Conservation (phyloP, 2,329 filamentous ascomycete species). For the Cordyceps farinosa region DNA sequence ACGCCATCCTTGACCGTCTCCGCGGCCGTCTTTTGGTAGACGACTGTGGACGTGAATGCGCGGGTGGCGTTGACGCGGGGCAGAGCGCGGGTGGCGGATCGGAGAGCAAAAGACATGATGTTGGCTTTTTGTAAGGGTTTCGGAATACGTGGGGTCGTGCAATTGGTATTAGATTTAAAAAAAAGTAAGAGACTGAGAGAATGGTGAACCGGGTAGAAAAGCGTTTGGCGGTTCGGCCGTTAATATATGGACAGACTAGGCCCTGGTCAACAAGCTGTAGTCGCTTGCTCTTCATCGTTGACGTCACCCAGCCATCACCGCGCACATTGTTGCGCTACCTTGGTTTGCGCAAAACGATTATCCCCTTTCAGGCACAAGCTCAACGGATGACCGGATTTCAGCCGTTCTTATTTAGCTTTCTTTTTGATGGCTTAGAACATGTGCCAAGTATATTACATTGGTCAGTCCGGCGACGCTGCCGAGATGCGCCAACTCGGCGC, state of each 20-base stretch:
- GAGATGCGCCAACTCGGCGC: not conserved
- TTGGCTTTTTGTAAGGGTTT: conserved; percentile 12
- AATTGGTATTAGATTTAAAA: too few species aligned
- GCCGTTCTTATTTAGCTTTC: not conserved
- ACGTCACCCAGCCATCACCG: conserved; percentile 15
- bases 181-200: not conserved
- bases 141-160: too few species aligned
- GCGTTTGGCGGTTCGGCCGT: not conserved
- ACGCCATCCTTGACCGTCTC: conserved; percentile 57
- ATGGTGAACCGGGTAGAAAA: not conserved
- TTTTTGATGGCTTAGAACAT: not conserved
- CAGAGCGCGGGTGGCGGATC: conserved; percentile 40
- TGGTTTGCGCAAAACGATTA: not conserved
- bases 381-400: not conserved
- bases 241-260: not conserved
- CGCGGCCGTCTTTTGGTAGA: conserved; percentile 45
- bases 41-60: conserved; percentile 47
- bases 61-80: conserved; percentile 41
- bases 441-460: not conserved
- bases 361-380: not conserved
- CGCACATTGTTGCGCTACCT: conserved; percentile 1
- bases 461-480: not conserved
- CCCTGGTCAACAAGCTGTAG: not conserved
- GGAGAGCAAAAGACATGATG: conserved; percentile 52
- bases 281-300: conserved; percentile 11